phyloP scores from a whole-genome alignment of 495 filamentous ascomycete genomes.

The Hypoxylon fragiforme region DNA sequence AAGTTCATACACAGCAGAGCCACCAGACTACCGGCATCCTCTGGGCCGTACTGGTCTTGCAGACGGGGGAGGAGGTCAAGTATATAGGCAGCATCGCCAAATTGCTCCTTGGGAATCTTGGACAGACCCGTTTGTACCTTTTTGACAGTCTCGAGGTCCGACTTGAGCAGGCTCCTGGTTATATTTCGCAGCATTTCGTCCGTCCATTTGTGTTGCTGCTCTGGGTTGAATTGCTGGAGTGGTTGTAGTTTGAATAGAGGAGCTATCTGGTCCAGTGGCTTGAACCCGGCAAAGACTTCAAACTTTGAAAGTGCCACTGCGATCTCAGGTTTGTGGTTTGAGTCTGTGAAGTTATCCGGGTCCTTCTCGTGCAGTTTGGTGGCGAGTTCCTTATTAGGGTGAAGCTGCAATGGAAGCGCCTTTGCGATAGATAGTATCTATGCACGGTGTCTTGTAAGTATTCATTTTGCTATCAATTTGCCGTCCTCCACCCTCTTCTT shows the following conservation, averaged over 20 bases:
- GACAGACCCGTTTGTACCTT: conserved; percentile 55
- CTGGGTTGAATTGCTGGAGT: conserved; percentile 56
- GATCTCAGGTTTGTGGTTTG: conserved; percentile 84
- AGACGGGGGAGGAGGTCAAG: conserved; percentile 66
- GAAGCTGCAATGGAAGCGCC: conserved; percentile 80
- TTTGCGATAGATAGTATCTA: conserved; percentile 76
- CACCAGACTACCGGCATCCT: conserved; percentile 65
- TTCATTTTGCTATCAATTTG: too few species aligned
- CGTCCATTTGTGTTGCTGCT: conserved; percentile 51
- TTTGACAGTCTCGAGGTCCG: conserved; percentile 55
- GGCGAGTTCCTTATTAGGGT: conserved; percentile 70
- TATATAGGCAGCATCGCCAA: conserved; percentile 61
- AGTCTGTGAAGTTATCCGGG: conserved; percentile 67
- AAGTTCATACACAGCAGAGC: conserved; percentile 76
- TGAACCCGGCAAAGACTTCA: conserved; percentile 79
- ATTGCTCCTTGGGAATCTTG: conserved; percentile 49
- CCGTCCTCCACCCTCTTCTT: too few species aligned
- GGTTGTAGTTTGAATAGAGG: conserved; percentile 57
- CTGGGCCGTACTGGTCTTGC: conserved; percentile 62
- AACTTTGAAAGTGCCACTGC: conserved; percentile 75
- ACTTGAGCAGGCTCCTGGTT: conserved; percentile 58
- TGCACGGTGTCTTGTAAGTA: neutral
- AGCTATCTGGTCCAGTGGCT: conserved; percentile 64
- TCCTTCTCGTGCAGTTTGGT: conserved; percentile 64
- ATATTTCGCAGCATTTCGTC: conserved; percentile 64